Percentiles rank a stretch among this genome's conserved stretches.
Conservation (phyloP, 306 rosid species). For the Corylus avellana region DNA sequence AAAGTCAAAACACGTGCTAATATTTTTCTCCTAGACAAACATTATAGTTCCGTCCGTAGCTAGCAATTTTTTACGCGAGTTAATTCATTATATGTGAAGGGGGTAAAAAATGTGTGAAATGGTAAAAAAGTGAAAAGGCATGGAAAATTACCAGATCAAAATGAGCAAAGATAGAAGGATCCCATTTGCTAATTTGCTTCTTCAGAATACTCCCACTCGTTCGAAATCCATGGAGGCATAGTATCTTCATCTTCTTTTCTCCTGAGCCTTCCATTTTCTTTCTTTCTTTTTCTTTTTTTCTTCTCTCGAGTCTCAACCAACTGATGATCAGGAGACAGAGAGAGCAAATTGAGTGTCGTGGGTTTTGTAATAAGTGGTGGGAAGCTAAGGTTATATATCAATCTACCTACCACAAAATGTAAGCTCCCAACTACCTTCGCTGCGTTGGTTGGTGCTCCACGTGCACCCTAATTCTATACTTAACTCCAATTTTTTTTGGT, state of each 20-base stretch:
- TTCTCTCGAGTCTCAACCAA: no score
- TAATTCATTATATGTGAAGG: no score
- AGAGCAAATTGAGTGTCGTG: neutral
- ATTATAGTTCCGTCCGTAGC: no score
- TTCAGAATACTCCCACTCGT: constrained; percentile 76
- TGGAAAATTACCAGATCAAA: constrained; percentile 55
- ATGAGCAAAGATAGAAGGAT: constrained; percentile 64
- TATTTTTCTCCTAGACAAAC: no score
- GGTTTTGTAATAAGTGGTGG: neutral
- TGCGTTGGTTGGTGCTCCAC: constrained; percentile 22
- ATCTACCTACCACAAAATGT: constrained; percentile 14
- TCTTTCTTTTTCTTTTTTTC: no score
- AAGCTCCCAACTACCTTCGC: constrained; percentile 3
- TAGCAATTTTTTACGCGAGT: no score
- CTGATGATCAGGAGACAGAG: no score
- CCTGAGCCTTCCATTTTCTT: constrained; percentile 42
- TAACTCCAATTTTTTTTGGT: no score
- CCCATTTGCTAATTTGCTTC: constrained; percentile 87
- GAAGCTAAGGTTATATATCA: no score
- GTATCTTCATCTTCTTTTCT: constrained; percentile 61
- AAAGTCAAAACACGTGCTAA: no score
- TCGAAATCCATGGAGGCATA: constrained; percentile 92
- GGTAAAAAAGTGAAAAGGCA: neutral
- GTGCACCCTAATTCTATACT: constrained; percentile 8
- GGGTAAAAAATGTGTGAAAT: neutral